phyloP scores from a whole-genome alignment of 1,139 yeast genomes.

The Citeromyces siamensis region DNA sequence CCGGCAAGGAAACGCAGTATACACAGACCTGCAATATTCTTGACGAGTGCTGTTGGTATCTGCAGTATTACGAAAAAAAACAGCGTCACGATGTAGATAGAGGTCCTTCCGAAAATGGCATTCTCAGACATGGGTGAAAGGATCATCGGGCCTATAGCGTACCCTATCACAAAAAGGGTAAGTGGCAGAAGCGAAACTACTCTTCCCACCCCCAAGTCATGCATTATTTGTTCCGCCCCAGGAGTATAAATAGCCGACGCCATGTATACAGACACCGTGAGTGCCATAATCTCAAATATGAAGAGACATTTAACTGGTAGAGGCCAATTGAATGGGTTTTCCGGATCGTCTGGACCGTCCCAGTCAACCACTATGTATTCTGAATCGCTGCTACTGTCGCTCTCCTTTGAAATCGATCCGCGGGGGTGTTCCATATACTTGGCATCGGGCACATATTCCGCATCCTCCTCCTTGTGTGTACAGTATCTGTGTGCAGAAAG shows the following conservation, averaged over 20 bases:
- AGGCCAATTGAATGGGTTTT: constrained; percentile 59
- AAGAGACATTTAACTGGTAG: constrained; percentile 40
- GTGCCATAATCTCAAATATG: constrained; percentile 26
- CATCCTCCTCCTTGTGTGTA: background rate
- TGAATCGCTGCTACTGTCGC: background rate
- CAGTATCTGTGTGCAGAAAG: constrained; percentile 3
- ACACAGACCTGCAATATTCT: constrained; percentile 38
- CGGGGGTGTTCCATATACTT: background rate
- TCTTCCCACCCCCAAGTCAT: constrained; percentile 29
- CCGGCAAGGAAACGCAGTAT: constrained; percentile 42
- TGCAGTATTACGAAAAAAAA: constrained; percentile 44
- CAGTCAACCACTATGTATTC: constrained; percentile 26
- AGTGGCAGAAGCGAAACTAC: constrained; percentile 35
- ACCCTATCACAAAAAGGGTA: constrained; percentile 44
- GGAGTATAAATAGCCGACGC: constrained; percentile 4
- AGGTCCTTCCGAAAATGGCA: constrained; percentile 36
- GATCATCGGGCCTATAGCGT: constrained; percentile 42
- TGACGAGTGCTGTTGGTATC: constrained; percentile 45
- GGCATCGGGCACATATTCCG: background rate
- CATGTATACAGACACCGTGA: constrained; percentile 34
- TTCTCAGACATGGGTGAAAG: constrained; percentile 41
- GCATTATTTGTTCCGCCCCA: constrained; percentile 20
- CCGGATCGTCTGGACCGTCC: constrained; percentile 50
- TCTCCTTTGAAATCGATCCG: background rate
- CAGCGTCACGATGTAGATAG: constrained; percentile 37